A percentile compares a stretch with the other conserved stretches of the same genome.
Evolutionary conservation across 164 flowering plant species (phyloP).

Genomic region (Umbilicus rupestris): DNA sequence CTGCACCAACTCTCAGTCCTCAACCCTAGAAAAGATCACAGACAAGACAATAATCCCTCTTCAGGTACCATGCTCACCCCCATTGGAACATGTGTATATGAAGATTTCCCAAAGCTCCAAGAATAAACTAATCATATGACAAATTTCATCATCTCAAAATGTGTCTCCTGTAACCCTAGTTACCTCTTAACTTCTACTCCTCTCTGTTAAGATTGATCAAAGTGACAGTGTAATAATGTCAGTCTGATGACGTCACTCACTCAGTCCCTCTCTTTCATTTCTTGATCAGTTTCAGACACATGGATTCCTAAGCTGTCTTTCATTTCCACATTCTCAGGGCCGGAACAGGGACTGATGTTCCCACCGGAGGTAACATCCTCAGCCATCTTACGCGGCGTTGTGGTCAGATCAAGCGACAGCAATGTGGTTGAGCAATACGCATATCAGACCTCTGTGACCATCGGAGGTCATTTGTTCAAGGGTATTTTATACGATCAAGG

Average conservation of each 20-base stretch:
- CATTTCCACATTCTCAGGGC: not conserved
- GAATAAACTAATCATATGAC: not conserved
- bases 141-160: not conserved
- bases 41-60: not conserved
- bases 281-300: not conserved
- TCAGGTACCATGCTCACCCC: not conserved
- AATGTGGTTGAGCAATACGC: conserved; percentile 6
- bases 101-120: not conserved
- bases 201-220: not conserved
- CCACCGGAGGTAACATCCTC: conserved; percentile 4
- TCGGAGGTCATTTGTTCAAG: conserved; percentile 8
- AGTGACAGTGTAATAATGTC: not conserved
- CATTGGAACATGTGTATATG: not conserved
- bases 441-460: conserved; percentile 6
- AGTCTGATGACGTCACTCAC: too few species aligned
- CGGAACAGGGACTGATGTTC: not conserved
- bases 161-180: conserved; percentile 4
- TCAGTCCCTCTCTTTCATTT: too few species aligned
- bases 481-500: conserved; percentile 9
- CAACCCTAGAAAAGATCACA: not conserved
- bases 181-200: not conserved
- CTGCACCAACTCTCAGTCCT: not conserved
- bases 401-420: not conserved
- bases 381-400: not conserved
- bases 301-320: not conserved